A percentile compares a stretch with the other conserved stretches of the same genome.
Evolutionary conservation across 768 basidiomycete species (phyloP).

Genomic region (Pleurotus eryngii): DNA sequence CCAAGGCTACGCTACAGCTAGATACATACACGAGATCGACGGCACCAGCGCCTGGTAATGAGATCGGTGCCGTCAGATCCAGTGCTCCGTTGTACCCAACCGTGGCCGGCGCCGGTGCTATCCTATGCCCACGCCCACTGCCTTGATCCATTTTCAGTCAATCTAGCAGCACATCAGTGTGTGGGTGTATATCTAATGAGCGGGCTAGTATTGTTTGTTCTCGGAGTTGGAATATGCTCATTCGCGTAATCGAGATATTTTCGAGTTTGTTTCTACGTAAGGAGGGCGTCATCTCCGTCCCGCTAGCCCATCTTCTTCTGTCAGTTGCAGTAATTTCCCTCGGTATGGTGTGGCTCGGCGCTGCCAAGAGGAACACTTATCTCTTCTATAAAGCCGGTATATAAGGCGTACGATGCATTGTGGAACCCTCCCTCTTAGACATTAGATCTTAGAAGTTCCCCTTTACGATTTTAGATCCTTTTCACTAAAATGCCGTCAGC

Average conservation of each 20-base stretch:
- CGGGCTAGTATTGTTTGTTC: background rate
- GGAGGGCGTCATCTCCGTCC: background rate
- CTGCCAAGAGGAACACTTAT: background rate
- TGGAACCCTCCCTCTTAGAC: conserved; percentile 1
- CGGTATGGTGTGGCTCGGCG: conserved; percentile 3
- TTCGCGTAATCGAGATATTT: background rate
- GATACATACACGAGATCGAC: too few species aligned
- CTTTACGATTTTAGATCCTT: background rate
- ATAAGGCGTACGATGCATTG: background rate
- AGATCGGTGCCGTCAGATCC: too few species aligned
- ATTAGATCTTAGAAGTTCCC: conserved; percentile 3
- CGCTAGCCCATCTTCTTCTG: background rate
- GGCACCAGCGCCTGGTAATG: too few species aligned
- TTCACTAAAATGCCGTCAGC: background rate
- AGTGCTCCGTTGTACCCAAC: too few species aligned
- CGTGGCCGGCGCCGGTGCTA: too few species aligned
- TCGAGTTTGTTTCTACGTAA: background rate
- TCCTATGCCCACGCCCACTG: too few species aligned
- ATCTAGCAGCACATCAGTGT: background rate
- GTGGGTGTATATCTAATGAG: background rate
- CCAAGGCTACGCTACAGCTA: background rate
- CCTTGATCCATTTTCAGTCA: too few species aligned
- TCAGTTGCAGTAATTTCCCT: background rate
- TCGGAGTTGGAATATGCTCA: background rate
- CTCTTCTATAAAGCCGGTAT: background rate